phyloP scores from a whole-genome alignment of 75 land plant genomes.

The Pinus taeda region DNA sequence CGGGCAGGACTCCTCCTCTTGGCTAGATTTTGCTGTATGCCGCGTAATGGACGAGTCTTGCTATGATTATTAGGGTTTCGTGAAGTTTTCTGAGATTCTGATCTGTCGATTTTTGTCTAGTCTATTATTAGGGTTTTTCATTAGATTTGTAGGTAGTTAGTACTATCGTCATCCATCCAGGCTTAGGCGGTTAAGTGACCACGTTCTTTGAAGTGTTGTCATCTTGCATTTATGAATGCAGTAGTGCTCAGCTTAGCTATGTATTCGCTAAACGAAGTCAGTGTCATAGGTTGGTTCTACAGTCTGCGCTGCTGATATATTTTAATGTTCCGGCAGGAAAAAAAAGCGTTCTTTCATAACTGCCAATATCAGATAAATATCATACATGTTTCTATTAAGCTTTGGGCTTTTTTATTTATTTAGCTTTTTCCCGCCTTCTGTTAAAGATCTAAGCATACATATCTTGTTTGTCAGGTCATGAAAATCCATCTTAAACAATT shows the following conservation, averaged over 20 bases:
- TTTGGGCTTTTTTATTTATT: no score
- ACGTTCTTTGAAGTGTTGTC: background rate
- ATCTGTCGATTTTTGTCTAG: background rate
- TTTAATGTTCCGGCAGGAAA: background rate
- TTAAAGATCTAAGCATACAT: no score
- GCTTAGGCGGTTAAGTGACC: background rate
- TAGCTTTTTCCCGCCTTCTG: no score
- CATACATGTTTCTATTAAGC: no score
- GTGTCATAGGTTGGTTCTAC: background rate
- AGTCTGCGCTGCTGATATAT: constrained; percentile 10
- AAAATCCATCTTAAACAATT: no score
- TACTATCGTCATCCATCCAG: background rate
- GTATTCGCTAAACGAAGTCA: background rate
- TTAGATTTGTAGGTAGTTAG: background rate
- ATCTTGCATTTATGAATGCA: constrained; percentile 5
- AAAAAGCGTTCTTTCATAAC: no score
- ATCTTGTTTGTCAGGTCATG: no score
- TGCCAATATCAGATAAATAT: no score
- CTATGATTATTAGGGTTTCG: no score
- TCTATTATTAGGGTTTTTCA: background rate
- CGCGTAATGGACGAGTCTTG: background rate
- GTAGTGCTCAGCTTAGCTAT: background rate
- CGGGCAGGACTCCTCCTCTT: background rate
- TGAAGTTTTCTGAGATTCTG: background rate
- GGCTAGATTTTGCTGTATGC: background rate